These are phyloP conservation scores for Umbelopsis sp. DNA, from an alignment of 192 early-diverging fungal species.

Conservation along the genomic window DNA sequence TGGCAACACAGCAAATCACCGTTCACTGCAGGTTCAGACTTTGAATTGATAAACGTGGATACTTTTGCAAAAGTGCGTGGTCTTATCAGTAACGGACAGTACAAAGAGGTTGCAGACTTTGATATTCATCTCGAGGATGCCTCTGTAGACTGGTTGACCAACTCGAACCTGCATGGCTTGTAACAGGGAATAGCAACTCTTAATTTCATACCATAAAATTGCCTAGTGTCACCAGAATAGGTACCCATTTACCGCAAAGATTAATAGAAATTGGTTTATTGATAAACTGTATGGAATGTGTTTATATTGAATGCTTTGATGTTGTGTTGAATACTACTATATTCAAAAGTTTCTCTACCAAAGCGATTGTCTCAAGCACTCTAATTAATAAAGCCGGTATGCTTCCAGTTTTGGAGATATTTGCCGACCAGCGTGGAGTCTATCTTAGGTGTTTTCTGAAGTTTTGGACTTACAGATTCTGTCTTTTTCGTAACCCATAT, in stretches of 20 bases:
- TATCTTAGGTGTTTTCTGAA: constrained; percentile 4
- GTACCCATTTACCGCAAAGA: too few relatives aligned
- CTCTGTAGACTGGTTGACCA: constrained; percentile 59
- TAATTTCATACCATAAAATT: too few relatives aligned
- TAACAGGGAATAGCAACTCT: neutral
- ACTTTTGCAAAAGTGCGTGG: constrained; percentile 36
- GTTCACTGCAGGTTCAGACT: constrained; percentile 31
- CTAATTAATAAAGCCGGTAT: too few relatives aligned
- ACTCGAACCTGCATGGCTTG: neutral
- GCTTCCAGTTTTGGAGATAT: neutral
- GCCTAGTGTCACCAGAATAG: too few relatives aligned
- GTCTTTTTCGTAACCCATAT: constrained; percentile 27
- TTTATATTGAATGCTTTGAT: too few relatives aligned
- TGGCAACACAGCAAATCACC: constrained; percentile 49
- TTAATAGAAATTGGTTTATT: too few relatives aligned
- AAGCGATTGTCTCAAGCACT: too few relatives aligned
- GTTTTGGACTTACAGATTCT: neutral
- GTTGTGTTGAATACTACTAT: too few relatives aligned
- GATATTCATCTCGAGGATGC: constrained; percentile 72
- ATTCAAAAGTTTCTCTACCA: too few relatives aligned
- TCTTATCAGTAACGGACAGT: constrained; percentile 40
- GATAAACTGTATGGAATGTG: too few relatives aligned
- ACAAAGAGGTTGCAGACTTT: constrained; percentile 61
- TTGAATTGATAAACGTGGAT: constrained; percentile 38
- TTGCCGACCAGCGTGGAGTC: constrained; percentile 4